Evolutionary conservation across 1,139 yeast species (phyloP).

Genomic region (Pichia sp.): DNA sequence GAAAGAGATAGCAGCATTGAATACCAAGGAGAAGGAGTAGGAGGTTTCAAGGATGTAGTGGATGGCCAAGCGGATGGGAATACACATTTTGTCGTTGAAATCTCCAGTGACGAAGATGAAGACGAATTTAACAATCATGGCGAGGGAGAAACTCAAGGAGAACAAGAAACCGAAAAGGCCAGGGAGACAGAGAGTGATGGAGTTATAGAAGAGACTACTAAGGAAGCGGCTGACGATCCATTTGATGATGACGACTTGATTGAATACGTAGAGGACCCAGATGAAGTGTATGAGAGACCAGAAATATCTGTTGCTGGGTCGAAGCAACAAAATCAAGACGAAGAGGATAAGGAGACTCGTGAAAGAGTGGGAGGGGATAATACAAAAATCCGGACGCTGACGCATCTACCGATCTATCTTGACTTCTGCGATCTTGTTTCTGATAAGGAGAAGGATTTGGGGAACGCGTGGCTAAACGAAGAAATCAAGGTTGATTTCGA

Average conservation of each 20-base stretch:
- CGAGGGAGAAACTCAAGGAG: not conserved
- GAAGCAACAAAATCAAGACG: too few relatives aligned
- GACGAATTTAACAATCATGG: not conserved
- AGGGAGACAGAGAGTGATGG: too few relatives aligned
- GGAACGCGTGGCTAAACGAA: conserved; percentile 3
- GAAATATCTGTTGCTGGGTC: too few relatives aligned
- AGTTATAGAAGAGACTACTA: not conserved
- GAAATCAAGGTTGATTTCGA: conserved; percentile 14
- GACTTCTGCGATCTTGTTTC: conserved; percentile 23
- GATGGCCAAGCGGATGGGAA: too few relatives aligned
- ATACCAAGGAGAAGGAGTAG: not conserved
- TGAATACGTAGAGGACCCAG: conserved; percentile 4
- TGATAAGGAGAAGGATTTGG: not conserved
- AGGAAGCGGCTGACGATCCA: not conserved
- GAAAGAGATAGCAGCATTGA: conserved; percentile 1
- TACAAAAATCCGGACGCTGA: not conserved
- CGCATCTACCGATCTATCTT: conserved; percentile 25
- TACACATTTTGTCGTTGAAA: too few relatives aligned
- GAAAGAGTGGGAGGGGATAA: not conserved
- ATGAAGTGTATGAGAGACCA: not conserved
- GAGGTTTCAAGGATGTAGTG: too few relatives aligned
- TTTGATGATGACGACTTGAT: conserved; percentile 12
- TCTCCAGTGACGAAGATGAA: not conserved
- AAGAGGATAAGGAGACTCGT: not conserved
- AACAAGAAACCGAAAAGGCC: not conserved